Evolutionary conservation across 768 basidiomycete genomes (phyloP).

Genomic region (Pluteus cervinus): DNA sequence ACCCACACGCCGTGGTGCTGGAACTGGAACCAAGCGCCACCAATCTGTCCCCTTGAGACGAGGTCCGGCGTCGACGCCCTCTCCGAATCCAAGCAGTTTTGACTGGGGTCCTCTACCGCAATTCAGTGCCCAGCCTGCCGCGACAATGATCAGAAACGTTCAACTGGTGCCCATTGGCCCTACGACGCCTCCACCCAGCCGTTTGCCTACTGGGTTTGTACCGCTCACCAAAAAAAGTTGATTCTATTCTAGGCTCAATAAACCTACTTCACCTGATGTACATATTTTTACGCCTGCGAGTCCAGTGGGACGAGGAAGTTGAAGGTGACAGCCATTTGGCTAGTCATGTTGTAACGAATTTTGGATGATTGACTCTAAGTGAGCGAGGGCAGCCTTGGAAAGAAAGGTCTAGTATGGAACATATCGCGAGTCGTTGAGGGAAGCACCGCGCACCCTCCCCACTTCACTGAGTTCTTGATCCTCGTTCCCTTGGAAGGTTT

Average conservation of each 20-base stretch:
- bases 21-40: constrained; percentile 30
- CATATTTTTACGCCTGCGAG: too few species aligned
- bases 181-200: too few species aligned
- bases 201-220: too few species aligned
- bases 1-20: constrained; percentile 27
- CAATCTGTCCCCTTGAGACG: constrained; percentile 32
- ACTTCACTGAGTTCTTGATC: constrained; percentile 77
- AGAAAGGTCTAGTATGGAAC: constrained; percentile 72
- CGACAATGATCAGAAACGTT: constrained; percentile 9
- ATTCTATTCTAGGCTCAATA: too few species aligned
- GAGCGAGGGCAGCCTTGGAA: constrained; percentile 69
- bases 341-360: constrained; percentile 31
- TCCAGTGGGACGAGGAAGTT: constrained; percentile 1
- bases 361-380: constrained; percentile 79
- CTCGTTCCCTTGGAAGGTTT: constrained; percentile 48
- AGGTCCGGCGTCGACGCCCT: constrained; percentile 17
- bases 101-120: constrained; percentile 60
- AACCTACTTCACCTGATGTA: too few species aligned
- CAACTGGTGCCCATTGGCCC: constrained; percentile 1
- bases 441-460: constrained; percentile 93
- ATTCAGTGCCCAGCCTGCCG: constrained; percentile 24
- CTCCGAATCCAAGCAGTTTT: constrained; percentile 32
- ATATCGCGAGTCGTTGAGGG: constrained; percentile 69
- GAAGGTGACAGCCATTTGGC: not conserved
- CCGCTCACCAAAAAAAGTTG: too few species aligned